A percentile compares a stretch with the other conserved stretches of the same genome.
Conservation (phyloP, 2,329 filamentous ascomycete genomes). For the Rhynchosporium secalis region DNA sequence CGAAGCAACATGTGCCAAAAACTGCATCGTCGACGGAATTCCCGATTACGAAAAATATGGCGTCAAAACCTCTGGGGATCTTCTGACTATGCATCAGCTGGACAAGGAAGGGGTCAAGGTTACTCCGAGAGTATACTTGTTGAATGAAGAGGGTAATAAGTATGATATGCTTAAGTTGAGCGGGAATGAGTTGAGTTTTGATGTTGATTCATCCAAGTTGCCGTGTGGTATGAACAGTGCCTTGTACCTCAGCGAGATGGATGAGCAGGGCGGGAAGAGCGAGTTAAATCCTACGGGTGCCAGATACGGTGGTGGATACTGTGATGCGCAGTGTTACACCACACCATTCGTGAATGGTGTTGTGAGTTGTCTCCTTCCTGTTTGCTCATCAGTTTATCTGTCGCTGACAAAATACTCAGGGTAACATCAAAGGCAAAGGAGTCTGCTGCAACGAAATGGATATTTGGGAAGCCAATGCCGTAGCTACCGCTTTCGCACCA, state of each 20-base stretch:
- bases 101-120: slow-evolving; percentile 33
- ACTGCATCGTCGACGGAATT: slow-evolving; percentile 55
- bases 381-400: slow-evolving; percentile 30
- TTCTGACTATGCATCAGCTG: slow-evolving; percentile 40
- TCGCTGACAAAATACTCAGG: slow-evolving; percentile 46
- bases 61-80: slow-evolving; percentile 43
- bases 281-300: slow-evolving; percentile 60
- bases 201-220: slow-evolving; percentile 68
- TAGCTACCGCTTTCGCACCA: slow-evolving; percentile 58
- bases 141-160: slow-evolving; percentile 46
- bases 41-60: slow-evolving; percentile 49
- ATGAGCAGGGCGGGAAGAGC: slow-evolving; percentile 57
- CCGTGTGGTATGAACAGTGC: slow-evolving; percentile 73
- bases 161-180: slow-evolving; percentile 62
- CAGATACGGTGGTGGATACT: slow-evolving; percentile 63
- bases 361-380: slow-evolving; percentile 37
- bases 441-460: slow-evolving; percentile 70
- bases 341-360: slow-evolving; percentile 55
- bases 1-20: slow-evolving; percentile 51
- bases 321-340: slow-evolving; percentile 58
- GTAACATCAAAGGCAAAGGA: slow-evolving; percentile 54
- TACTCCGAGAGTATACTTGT: slow-evolving; percentile 47
- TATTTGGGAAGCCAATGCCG: slow-evolving; percentile 63
- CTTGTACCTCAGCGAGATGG: slow-evolving; percentile 66
- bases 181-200: slow-evolving; percentile 65